Conservation (phyloP, 129 eudicot species). For the Tagetes patula region DNA sequence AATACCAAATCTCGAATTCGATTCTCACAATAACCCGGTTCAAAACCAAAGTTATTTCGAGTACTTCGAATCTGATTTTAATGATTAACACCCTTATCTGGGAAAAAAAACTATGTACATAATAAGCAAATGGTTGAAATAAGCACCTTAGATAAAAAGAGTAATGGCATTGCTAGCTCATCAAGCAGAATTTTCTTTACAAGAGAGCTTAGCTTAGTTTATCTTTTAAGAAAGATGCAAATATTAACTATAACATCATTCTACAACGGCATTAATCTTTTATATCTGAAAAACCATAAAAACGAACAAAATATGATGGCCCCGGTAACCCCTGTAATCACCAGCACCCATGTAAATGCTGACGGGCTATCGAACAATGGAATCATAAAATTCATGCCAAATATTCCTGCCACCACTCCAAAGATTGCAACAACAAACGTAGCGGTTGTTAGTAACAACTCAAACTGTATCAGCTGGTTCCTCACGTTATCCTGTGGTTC, state of each 20-base stretch:
- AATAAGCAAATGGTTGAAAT: neutral
- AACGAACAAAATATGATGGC: constrained; percentile 59
- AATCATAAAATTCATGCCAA: constrained; percentile 88
- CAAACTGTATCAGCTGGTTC: constrained; percentile 95
- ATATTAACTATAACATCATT: constrained; percentile 3
- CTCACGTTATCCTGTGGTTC: constrained; percentile 79
- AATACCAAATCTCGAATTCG: no score
- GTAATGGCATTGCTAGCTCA: constrained; percentile 28
- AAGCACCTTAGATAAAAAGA: neutral
- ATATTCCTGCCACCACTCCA: constrained; percentile 96
- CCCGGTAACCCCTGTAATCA: constrained; percentile 73
- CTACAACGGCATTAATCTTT: constrained; percentile 91
- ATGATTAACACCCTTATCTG: no score
- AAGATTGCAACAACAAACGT: constrained; percentile 92
- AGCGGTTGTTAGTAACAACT: constrained; percentile 83
- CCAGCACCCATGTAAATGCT: constrained; percentile 86
- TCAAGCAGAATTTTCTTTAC: constrained; percentile 34
- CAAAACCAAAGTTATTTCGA: no score
- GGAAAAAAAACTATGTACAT: no score
- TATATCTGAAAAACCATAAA: constrained; percentile 76
- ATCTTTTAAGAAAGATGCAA: neutral
- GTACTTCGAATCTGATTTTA: no score
- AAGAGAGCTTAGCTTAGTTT: constrained; percentile 25
- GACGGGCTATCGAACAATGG: constrained; percentile 48
- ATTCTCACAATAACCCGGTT: no score